These are phyloP conservation scores for Ceratobasidium sp. DNA, from an alignment of 1,284 basidiomycete genomes.

Conservation along the genomic window DNA sequence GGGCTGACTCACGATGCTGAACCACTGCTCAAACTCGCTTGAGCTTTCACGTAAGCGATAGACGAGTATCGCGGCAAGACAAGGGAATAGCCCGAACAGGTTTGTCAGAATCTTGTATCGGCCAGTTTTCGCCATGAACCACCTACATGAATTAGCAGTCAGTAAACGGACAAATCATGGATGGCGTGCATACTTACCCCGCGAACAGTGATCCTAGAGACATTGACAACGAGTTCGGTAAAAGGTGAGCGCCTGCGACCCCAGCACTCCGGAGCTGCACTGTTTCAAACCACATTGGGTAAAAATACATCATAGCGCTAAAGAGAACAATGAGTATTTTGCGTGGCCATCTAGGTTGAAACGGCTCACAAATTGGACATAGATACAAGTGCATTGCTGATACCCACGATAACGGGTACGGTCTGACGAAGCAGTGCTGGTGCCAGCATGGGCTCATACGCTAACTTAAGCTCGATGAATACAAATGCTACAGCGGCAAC, in stretches of 20 bases:
- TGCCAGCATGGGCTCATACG: slow-evolving; percentile 47
- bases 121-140: slow-evolving; percentile 84
- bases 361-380: slow-evolving; percentile 71
- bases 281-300: slow-evolving; percentile 90
- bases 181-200: slow-evolving; percentile 60
- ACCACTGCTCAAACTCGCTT: slow-evolving; percentile 73
- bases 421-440: slow-evolving; percentile 43
- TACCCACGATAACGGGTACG: slow-evolving; percentile 50
- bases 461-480: slow-evolving; percentile 46
- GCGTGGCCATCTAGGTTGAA: no score
- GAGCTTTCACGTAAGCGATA: slow-evolving; percentile 69
- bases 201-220: slow-evolving; percentile 83
- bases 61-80: slow-evolving; percentile 73
- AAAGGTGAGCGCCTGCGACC: slow-evolving; percentile 75
- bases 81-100: slow-evolving; percentile 77
- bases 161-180: slow-evolving; percentile 12
- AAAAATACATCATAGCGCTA: slow-evolving; percentile 77
- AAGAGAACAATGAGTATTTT: neutral
- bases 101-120: slow-evolving; percentile 81
- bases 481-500: slow-evolving; percentile 45
- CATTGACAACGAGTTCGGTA: slow-evolving; percentile 83
- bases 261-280: slow-evolving; percentile 79
- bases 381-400: slow-evolving; percentile 81
- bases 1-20: slow-evolving; percentile 73
- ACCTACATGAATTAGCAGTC: slow-evolving; percentile 53